A percentile compares a stretch with the other conserved stretches of the same genome.
These are phyloP conservation scores for Sordariomycetes sp. DNA, from an alignment of 2,329 filamentous ascomycete species.

Conservation along the genomic window DNA sequence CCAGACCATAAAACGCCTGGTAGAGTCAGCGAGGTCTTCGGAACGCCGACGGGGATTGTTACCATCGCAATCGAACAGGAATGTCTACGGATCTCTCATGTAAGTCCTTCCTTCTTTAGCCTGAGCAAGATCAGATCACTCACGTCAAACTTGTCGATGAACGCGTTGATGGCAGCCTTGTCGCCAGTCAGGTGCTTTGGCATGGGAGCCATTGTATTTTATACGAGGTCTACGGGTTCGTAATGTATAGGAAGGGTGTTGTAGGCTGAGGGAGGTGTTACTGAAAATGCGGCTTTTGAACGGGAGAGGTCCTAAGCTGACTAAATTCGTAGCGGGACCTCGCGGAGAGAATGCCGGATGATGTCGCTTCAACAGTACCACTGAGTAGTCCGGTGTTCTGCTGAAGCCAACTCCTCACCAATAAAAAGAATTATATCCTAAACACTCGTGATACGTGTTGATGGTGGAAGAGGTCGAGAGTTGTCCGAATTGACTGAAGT, in stretches of 20 bases:
- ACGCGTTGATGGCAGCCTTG: conserved; percentile 64
- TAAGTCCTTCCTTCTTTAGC: neutral
- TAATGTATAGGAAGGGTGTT: too few relatives aligned
- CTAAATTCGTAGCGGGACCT: neutral
- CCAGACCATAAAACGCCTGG: conserved; percentile 93
- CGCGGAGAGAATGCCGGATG: neutral
- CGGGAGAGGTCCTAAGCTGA: too few relatives aligned
- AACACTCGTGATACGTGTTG: too few relatives aligned
- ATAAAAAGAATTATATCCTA: too few relatives aligned
- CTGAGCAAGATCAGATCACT: conserved; percentile 31
- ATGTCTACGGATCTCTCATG: conserved; percentile 49
- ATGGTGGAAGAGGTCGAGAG: too few relatives aligned
- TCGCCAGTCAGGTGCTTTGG: conserved; percentile 73
- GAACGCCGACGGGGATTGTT: conserved; percentile 15
- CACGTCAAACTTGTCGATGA: conserved; percentile 88
- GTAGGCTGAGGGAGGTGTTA: neutral
- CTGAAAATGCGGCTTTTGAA: too few relatives aligned
- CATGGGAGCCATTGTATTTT: conserved; percentile 14
- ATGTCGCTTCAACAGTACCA: too few relatives aligned
- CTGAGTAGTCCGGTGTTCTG: too few relatives aligned
- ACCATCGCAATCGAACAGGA: conserved; percentile 98
- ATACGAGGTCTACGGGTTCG: too few relatives aligned
- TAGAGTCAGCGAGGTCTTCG: conserved; percentile 8
- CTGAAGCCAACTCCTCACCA: too few relatives aligned
- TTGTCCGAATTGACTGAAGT: too few relatives aligned